Conservation (phyloP, 106 monocot genomes). For the Narthecium ossifragum region DNA sequence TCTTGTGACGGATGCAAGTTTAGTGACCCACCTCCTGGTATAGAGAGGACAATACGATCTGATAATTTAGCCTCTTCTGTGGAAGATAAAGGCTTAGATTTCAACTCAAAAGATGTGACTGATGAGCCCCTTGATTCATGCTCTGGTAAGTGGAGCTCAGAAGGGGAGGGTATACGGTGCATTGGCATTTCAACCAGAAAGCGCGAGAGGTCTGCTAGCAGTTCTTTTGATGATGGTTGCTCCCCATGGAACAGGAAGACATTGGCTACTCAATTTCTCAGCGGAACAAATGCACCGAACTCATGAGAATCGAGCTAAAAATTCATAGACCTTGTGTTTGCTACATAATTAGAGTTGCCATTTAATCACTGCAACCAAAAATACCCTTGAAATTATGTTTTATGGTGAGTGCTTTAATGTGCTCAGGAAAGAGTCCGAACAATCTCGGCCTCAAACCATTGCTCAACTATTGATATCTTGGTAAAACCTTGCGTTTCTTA, state of each 20-base stretch:
- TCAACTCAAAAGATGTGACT: slow-evolving; percentile 1
- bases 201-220: background rate
- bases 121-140: slow-evolving; percentile 27
- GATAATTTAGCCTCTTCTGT: slow-evolving; percentile 8
- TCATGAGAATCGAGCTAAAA: background rate
- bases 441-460: too few species aligned
- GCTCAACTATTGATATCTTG: too few species aligned
- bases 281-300: background rate
- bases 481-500: too few species aligned
- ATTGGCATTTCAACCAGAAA: background rate
- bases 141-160: slow-evolving; percentile 30
- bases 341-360: too few species aligned
- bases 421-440: too few species aligned
- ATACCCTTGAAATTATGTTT: too few species aligned
- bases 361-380: too few species aligned
- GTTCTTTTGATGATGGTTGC: background rate
- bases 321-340: background rate
- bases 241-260: background rate
- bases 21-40: slow-evolving; percentile 3
- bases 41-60: background rate
- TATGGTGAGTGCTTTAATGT: too few species aligned
- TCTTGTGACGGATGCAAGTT: slow-evolving; percentile 31
- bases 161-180: slow-evolving; percentile 8
- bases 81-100: slow-evolving; percentile 23
- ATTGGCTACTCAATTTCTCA: background rate